Base-by-base conservation (phyloP, 371 early-diverging fungal genomes). In the Rhizomucor miehei region DNA sequence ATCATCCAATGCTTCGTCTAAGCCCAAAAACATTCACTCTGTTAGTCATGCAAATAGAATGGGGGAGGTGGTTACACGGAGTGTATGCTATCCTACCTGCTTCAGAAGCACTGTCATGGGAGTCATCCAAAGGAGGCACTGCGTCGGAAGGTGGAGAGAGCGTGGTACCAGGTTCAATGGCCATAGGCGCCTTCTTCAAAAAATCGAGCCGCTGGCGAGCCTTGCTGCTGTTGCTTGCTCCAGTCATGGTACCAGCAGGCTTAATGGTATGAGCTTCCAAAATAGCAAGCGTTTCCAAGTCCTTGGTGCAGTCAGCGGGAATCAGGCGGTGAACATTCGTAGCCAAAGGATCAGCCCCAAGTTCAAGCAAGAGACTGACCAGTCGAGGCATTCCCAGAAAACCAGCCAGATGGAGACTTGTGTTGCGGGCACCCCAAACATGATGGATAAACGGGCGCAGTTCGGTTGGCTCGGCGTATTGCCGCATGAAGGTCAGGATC, bases 221-320 rank as follows among this genome's bases (percentile, higher is more conserved):
- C 44, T 16, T 43, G 44, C 6, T 43, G 12, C 21, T 43, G 16
- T 20, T 17, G 44, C 44, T 43, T 11, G 8, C 8, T 47, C 17
- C 29, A 20, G 45, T 44, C 23, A 14, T 29, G 8, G 29, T 8
- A 29, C 5, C 29, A 8, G 29, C 8, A 29, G 29, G 29, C 29
- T 29, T 29, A 8, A 8, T 5, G 8, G 29, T 8, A 29, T 29
- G 29, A 29, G 29, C 8, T 8, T 3, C 29, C 29, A 29, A 29
- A 29, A 29, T 29, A 29, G 29, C 29, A 29, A 29, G 29, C 29
- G 29, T 39, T 40, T 46, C 21, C 12, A 6, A 19, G n/a, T 51
- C 85, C 54, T 85, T 84, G 34, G 85, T 81, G 57, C 89, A 89
- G 57, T 89, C 86, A 8, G 87, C 86, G 9, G 89, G 82, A 46